Base-by-base conservation (phyloP, 768 basidiomycete genomes). In the Pleurotus salmoneostramineus region DNA sequence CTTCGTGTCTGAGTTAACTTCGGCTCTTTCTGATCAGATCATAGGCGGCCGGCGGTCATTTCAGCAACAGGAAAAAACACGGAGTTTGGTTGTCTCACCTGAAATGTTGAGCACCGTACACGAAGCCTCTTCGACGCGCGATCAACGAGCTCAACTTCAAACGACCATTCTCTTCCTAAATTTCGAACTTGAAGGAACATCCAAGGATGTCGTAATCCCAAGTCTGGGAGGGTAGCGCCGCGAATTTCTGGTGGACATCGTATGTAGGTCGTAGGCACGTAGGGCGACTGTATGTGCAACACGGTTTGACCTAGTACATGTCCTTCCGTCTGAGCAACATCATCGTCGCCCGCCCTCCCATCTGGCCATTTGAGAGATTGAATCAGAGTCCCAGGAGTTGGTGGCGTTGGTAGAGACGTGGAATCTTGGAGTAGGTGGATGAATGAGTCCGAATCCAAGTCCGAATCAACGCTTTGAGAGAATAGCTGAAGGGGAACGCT, bases 251-350 rank as follows among this genome's bases (percentile, higher is more conserved):
- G 74, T 12, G 90, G 90, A 62, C 79, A 85, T 6, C 81, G 83
- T 36, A 93, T 80, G 64, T 78, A 92, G 0, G 90, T 88, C 52
- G 75, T 84, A 52, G 72, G 78, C 35, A 91, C 64, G 10, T 85
- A 87, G 27, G 91, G 90, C 4, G 89, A 91, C 64, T 93, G 91
- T 49, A 93, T 78, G 61, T 93, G 90, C 11, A 93, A 77, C 1
- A 91, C 88, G 1, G 83, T 86, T 67, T 91, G 88, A 58, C 77
- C 72, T 4, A 91, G 73, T 34, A 67, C 52, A 50, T 75, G 66
- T 64, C 77, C 65, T 62, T 65, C 35, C 4, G 12, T 17, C 21
- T 21, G 8, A 5, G 11, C 44, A 68, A 65, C 44, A 62, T 63
- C 48, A 59, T 60, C 45, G 63, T 72, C 68, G 6, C 56, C 59